A percentile compares a stretch with the other conserved stretches of the same genome.
These are phyloP conservation scores for Gastrolobium bilobum DNA, from an alignment of 306 rosid species.

Conservation along the genomic window DNA sequence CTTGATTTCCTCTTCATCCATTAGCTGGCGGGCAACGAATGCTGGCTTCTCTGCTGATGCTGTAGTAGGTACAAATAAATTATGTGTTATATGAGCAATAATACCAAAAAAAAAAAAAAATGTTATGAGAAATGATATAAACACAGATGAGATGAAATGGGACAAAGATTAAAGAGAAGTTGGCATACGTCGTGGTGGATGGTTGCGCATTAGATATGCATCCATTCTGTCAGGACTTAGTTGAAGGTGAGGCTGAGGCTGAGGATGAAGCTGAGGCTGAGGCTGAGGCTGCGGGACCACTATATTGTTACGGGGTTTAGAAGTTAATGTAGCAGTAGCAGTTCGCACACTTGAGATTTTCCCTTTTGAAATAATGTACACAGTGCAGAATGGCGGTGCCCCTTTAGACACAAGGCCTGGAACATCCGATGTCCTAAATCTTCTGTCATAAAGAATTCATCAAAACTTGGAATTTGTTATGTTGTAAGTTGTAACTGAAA, in stretches of 20 bases:
- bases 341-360: constrained; percentile 67
- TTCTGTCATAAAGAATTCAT: constrained; percentile 54
- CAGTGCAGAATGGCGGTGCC: constrained; percentile 79
- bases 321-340: constrained; percentile 55
- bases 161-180: constrained; percentile 12
- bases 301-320: constrained; percentile 38
- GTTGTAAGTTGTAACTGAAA: background rate
- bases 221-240: constrained; percentile 40
- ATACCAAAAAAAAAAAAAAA: background rate
- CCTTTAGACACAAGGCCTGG: constrained; percentile 70
- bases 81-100: constrained; percentile 14
- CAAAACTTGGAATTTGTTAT: constrained; percentile 25
- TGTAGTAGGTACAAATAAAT: constrained; percentile 33
- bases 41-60: constrained; percentile 52
- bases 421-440: constrained; percentile 69
- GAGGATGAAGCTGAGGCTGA: background rate
- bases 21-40: background rate
- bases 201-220: constrained; percentile 29
- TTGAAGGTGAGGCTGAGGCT: background rate
- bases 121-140: constrained; percentile 22
- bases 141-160: background rate
- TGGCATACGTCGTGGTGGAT: constrained; percentile 48
- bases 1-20: constrained; percentile 64
- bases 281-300: constrained; percentile 13
- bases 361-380: constrained; percentile 80